Evolutionary conservation across 495 filamentous ascomycete genomes (phyloP), one percentile per base, ranked within the genome.

Genomic region (Talaromyces trachyspermus): DNA sequence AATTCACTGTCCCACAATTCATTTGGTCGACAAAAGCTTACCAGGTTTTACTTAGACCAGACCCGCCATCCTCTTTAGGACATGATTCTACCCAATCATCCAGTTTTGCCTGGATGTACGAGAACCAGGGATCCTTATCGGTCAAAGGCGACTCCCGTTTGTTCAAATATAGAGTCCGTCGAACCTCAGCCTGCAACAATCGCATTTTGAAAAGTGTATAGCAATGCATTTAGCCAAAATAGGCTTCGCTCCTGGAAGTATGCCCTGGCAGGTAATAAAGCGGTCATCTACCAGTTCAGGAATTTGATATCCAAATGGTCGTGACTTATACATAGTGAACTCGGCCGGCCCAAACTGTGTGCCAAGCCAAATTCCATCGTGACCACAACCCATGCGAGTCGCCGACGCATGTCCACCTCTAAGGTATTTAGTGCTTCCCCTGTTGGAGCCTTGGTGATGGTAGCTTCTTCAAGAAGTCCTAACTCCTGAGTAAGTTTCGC

Each of bases 161-260:
- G 54, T 83, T 84, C 46, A 88, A 77, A 58, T 97, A 97, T 1
- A 97, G 75, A 9, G 77, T 80, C 44, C 87, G 77, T 35, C 90
- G 72, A 35, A 91, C 89, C 63, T 97, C 90, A 10, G 88, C 76
- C 59, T 95, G 91, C 5, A 92, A 65, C 24, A 92, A 64, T 46
- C 88, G 78, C 90, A 97, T 95, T 57, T 85, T 85, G 65, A 88
- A 88, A 92, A 94, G 62, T 97, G 90, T 48, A 95, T 89, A 7
- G 86, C 80, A 15, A 95, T 80, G 53, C 85, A 75, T 63, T 97
- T 97, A 61, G 81, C 83, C 38, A 88, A 66, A 19, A 84, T 81
- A 0, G 75, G 75, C 18, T 77, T 81, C 10, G 70, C 68, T 1
- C 78, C 86, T 1, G 79, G 76, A 14, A 75, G 64, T 38, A 95